These are phyloP conservation scores for Aspergillus transmontanensis DNA, from an alignment of 2,329 filamentous ascomycete genomes.

Conservation along the genomic window DNA sequence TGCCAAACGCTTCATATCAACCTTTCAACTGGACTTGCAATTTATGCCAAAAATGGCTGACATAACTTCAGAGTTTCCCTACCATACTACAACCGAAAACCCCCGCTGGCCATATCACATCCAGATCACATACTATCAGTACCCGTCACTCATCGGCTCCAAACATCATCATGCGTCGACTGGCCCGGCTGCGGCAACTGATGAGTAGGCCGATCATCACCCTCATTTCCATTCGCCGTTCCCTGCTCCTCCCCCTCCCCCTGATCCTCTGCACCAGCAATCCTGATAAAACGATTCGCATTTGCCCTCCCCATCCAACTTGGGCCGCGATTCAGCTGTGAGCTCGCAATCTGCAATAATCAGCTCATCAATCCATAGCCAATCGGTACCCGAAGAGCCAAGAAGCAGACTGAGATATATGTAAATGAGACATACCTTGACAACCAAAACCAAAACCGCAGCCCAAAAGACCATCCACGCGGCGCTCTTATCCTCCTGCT, in stretches of 20 bases:
- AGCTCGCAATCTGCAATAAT: not conserved
- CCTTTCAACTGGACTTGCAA: not conserved
- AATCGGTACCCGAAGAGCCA: not conserved
- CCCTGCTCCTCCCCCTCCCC: not conserved
- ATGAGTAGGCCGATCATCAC: conserved; percentile 5
- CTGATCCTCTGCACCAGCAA: not conserved
- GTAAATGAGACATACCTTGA: conserved; percentile 21
- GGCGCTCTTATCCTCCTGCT: conserved; percentile 25
- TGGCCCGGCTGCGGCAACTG: not conserved
- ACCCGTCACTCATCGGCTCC: not conserved
- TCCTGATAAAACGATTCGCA: not conserved
- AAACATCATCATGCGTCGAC: not conserved
- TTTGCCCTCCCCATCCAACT: not conserved
- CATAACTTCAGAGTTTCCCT: not conserved
- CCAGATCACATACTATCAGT: not conserved
- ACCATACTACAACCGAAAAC: not conserved
- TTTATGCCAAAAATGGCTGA: not conserved
- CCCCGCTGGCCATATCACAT: not conserved
- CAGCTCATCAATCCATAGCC: not conserved
- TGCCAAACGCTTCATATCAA: not conserved
- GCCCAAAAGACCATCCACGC: conserved; percentile 34
- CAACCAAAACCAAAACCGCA: conserved; percentile 22
- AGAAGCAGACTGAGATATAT: not conserved
- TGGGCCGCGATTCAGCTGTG: not conserved
- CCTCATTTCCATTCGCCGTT: not conserved